A percentile compares a stretch with the other conserved stretches of the same genome.
Evolutionary conservation across 1,139 yeast genomes (phyloP).

Genomic region (Scheffersomyces quercinus): DNA sequence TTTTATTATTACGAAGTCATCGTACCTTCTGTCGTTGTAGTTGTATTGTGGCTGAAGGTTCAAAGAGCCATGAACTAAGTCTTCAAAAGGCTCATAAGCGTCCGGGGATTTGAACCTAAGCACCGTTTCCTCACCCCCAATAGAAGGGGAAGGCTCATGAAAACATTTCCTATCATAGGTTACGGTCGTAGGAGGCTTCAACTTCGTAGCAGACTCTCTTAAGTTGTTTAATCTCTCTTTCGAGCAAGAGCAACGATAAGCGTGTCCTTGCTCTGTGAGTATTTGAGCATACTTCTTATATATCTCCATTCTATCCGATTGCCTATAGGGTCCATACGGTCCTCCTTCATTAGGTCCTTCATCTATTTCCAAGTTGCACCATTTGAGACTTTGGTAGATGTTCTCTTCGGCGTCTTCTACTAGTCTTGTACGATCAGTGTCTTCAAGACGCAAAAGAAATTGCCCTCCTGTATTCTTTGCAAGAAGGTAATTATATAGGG

Average conservation of each 20-base stretch:
- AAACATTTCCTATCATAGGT: constrained; percentile 85
- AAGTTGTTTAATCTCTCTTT: constrained; percentile 71
- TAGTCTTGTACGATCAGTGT: constrained; percentile 81
- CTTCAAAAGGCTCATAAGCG: constrained; percentile 63
- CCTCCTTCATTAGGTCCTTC: constrained; percentile 82
- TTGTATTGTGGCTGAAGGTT: constrained; percentile 82
- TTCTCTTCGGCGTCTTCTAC: constrained; percentile 81
- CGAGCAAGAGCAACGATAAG: constrained; percentile 85
- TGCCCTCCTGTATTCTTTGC: constrained; percentile 82
- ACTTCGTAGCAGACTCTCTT: constrained; percentile 67
- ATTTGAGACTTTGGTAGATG: constrained; percentile 69
- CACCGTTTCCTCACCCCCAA: constrained; percentile 37
- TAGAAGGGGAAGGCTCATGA: constrained; percentile 16
- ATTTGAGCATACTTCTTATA: constrained; percentile 59
- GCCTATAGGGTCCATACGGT: constrained; percentile 73
- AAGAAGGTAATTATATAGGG: constrained; percentile 80
- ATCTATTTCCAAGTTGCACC: constrained; percentile 78
- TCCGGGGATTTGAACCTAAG: constrained; percentile 73
- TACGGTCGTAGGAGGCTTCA: constrained; percentile 88
- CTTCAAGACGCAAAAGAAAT: constrained; percentile 82
- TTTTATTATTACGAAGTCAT: constrained; percentile 85
- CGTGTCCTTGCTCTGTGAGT: constrained; percentile 64
- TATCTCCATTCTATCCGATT: constrained; percentile 72
- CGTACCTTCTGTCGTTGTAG: constrained; percentile 68
- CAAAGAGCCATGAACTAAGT: constrained; percentile 73